A percentile compares a stretch with the other conserved stretches of the same genome.
Conservation (phyloP, 2,329 filamentous ascomycete species). For the Pyricularia grisea region DNA sequence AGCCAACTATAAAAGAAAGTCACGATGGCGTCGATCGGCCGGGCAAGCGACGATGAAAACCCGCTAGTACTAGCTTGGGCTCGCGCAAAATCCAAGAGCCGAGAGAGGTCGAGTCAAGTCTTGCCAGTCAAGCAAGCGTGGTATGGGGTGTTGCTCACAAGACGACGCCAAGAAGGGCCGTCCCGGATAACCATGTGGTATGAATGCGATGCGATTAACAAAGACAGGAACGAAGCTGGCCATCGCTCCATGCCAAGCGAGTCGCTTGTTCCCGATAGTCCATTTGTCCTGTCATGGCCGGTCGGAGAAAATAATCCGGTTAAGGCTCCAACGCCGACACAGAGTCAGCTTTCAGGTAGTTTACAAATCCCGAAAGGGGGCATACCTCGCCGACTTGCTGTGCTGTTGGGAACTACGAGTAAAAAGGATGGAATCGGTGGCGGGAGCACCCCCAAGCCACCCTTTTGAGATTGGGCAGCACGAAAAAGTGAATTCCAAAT, state of each 20-base stretch:
- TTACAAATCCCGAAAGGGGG: neutral
- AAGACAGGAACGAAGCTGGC: neutral
- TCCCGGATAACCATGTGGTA: neutral
- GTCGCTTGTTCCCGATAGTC: neutral
- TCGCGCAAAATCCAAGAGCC: neutral
- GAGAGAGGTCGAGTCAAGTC: neutral
- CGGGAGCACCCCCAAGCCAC: neutral
- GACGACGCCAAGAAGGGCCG: neutral
- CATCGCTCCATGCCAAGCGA: neutral
- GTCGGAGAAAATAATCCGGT: neutral
- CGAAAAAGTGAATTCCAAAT: neutral
- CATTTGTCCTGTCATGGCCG: neutral
- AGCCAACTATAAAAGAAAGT: neutral
- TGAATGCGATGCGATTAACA: neutral
- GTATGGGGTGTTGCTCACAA: neutral
- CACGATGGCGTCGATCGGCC: neutral
- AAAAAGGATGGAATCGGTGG: neutral
- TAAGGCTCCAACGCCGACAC: neutral
- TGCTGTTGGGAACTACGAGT: neutral
- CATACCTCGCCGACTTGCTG: neutral
- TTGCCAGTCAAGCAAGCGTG: neutral
- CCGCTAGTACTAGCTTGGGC: neutral
- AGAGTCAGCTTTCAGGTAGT: neutral
- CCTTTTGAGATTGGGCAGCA: neutral
- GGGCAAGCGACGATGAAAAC: neutral